Evolutionary conservation across 306 rosid genomes (phyloP).

Genomic region (Erythrophleum fordii): DNA sequence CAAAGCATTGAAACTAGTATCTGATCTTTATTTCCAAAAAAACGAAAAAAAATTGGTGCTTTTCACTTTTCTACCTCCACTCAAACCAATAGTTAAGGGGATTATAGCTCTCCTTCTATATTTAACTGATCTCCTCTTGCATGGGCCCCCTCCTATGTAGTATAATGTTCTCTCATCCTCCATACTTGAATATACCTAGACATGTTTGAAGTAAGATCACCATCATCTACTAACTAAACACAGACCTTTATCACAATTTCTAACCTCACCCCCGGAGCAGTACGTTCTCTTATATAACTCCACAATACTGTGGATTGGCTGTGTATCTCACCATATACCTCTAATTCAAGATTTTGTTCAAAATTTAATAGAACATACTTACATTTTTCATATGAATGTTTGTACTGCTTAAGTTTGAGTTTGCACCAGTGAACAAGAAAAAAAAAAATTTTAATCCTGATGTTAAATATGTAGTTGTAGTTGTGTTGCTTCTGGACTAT

Average conservation of each 20-base stretch:
- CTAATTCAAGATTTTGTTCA: background rate
- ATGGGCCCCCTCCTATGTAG: background rate
- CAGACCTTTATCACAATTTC: background rate
- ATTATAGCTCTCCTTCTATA: background rate
- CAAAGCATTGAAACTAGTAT: background rate
- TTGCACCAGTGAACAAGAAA: background rate
- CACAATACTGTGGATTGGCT: no score
- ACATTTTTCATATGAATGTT: background rate
- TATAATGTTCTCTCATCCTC: background rate
- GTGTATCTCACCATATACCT: background rate
- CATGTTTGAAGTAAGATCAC: no score
- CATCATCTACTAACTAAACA: background rate
- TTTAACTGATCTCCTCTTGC: background rate
- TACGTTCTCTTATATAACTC: no score
- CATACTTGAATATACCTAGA: background rate
- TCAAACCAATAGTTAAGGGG: background rate
- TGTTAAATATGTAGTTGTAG: background rate
- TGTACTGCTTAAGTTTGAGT: background rate
- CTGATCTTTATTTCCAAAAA: no score
- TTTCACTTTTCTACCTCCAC: no score
- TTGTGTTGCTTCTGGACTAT: background rate
- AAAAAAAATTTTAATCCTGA: background rate
- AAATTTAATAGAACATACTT: background rate
- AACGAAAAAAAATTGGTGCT: no score
- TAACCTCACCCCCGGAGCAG: background rate